Conservation (phyloP, 1,284 basidiomycete genomes). For the Ustilago tritici region DNA sequence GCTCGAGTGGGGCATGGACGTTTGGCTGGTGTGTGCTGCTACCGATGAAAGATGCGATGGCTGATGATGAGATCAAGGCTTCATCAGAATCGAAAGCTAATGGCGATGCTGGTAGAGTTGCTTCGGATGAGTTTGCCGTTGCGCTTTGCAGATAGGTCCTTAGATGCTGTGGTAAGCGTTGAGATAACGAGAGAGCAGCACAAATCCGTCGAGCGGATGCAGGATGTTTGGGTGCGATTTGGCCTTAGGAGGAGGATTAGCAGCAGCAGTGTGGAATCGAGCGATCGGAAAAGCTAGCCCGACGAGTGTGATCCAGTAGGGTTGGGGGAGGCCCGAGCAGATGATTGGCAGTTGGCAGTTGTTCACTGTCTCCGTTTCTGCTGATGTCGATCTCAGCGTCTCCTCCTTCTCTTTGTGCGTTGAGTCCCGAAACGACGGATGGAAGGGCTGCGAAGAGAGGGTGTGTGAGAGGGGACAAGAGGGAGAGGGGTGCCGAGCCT, state of each 20-base stretch:
- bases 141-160: neutral
- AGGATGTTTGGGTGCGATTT: too few species aligned
- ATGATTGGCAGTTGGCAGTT: neutral
- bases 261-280: too few species aligned
- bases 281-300: too few species aligned
- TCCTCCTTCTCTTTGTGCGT: neutral
- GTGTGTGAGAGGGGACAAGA: neutral
- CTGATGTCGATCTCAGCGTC: neutral
- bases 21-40: neutral
- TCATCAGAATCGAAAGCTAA: neutral
- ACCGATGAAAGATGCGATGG: neutral
- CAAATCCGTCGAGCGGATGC: too few species aligned
- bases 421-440: neutral
- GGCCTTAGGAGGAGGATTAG: too few species aligned
- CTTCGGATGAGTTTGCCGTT: neutral
- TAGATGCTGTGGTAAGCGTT: neutral
- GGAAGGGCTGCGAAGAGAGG: neutral
- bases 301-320: too few species aligned
- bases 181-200: neutral
- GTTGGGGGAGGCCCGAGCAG: neutral
- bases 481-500: neutral
- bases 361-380: neutral
- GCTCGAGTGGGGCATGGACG: neutral
- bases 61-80: neutral
- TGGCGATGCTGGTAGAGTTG: neutral